phyloP scores from a whole-genome alignment of 805 yeast species.

The Ogataea populi-albae region DNA sequence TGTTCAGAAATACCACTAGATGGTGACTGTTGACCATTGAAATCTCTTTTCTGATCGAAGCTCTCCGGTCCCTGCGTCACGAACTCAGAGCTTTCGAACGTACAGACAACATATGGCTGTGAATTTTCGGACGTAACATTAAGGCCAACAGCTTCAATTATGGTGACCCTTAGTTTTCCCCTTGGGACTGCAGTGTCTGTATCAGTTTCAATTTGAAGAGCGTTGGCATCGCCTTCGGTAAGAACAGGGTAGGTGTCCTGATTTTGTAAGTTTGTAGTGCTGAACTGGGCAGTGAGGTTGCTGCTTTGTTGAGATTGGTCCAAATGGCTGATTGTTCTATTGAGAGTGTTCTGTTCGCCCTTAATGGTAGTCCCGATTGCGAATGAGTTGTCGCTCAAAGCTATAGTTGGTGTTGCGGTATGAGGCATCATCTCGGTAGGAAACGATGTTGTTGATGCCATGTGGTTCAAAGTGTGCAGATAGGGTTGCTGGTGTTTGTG shows the following conservation, averaged over 20 bases:
- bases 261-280: conserved; percentile 17
- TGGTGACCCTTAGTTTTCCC: conserved; percentile 79
- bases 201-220: conserved; percentile 18
- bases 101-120: conserved; percentile 86
- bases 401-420: conserved; percentile 65
- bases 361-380: conserved; percentile 67
- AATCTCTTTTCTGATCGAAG: conserved; percentile 22
- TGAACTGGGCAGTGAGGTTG: conserved; percentile 24
- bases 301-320: conserved; percentile 25
- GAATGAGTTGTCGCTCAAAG: conserved; percentile 56
- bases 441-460: conserved; percentile 19
- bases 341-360: conserved; percentile 32
- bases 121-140: conserved; percentile 51
- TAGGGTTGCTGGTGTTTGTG: conserved; percentile 11
- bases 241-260: conserved; percentile 18
- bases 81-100: conserved; percentile 87
- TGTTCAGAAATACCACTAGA: conserved; percentile 4
- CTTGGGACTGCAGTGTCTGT: conserved; percentile 48
- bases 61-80: conserved; percentile 78
- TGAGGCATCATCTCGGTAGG: conserved; percentile 40
- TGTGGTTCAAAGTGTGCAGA: conserved; percentile 13
- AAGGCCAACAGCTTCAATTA: conserved; percentile 75
- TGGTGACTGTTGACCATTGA: conserved; percentile 7
- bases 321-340: conserved; percentile 34
- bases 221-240: conserved; percentile 12